phyloP scores from a whole-genome alignment of 495 filamentous ascomycete species.

The Hapsidospora chrysogenum region DNA sequence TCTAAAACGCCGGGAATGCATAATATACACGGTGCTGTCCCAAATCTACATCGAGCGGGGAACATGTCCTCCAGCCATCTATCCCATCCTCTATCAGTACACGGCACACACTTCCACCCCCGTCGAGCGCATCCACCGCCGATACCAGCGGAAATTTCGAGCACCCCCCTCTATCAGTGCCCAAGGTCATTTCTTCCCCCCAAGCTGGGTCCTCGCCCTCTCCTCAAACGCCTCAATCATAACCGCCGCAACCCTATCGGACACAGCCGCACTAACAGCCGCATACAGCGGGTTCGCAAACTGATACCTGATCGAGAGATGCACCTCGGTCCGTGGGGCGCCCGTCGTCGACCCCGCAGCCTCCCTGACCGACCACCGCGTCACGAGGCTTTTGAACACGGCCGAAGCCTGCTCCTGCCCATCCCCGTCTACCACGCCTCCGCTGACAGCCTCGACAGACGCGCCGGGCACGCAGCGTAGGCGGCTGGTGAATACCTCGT shows the following conservation, averaged over 20 bases:
- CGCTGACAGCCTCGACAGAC: conserved; percentile 63
- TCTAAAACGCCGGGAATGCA: too few species aligned
- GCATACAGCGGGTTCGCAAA: conserved; percentile 78
- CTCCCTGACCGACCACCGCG: too few species aligned
- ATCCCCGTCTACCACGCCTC: conserved; percentile 32
- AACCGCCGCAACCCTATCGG: conserved; percentile 63
- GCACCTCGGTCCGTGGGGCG: conserved; percentile 44
- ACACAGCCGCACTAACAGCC: conserved; percentile 58
- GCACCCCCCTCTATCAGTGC: too few species aligned
- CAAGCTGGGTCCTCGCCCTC: neutral
- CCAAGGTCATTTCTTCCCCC: too few species aligned
- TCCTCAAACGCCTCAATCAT: conserved; percentile 90
- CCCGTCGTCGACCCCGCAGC: too few species aligned
- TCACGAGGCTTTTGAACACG: conserved; percentile 61
- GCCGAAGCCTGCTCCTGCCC: conserved; percentile 13
- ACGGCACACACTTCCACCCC: too few species aligned
- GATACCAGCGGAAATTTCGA: too few species aligned
- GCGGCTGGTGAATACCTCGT: conserved; percentile 60
- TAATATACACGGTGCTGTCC: too few species aligned
- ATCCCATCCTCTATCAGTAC: too few species aligned
- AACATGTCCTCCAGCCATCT: too few species aligned
- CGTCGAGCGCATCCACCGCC: too few species aligned
- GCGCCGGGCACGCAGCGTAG: conserved; percentile 54
- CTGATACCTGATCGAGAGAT: conserved; percentile 56
- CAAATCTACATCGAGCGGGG: too few species aligned